Percentiles rank a stretch among this genome's conserved stretches.
phyloP scores from a whole-genome alignment of 192 early-diverging fungal species.

The Lobosporangium transversale region DNA sequence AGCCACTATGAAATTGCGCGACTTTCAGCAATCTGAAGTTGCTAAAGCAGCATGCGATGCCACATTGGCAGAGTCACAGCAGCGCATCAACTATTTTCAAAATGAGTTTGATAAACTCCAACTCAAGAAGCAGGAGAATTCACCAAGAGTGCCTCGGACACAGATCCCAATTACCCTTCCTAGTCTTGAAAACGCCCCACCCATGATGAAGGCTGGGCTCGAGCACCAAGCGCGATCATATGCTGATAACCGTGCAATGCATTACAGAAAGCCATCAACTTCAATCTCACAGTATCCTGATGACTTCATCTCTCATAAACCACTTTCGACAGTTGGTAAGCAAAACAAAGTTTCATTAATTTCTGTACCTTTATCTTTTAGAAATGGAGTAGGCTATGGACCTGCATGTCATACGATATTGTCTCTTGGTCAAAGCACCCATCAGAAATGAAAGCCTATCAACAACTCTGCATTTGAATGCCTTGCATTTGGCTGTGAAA shows the following conservation, averaged over 20 bases:
- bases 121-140: conserved; percentile 37
- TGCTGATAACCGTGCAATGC: conserved; percentile 2
- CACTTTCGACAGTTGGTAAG: conserved; percentile 45
- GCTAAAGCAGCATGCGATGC: conserved; percentile 76
- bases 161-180: conserved; percentile 39
- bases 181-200: conserved; percentile 29
- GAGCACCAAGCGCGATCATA: conserved; percentile 16
- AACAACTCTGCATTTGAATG: no score
- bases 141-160: conserved; percentile 16
- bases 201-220: conserved; percentile 20
- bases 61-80: conserved; percentile 70
- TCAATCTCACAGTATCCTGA: conserved; percentile 45
- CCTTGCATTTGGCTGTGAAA: no score
- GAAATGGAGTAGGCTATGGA: neutral
- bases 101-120: conserved; percentile 71
- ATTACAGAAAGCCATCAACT: conserved; percentile 25
- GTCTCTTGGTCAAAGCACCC: no score
- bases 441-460: no score
- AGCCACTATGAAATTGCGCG: conserved; percentile 47
- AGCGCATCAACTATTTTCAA: conserved; percentile 74
- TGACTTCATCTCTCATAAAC: conserved; percentile 45
- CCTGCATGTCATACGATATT: no score
- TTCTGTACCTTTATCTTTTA: neutral
- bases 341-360: neutral
- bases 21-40: conserved; percentile 38